Evolutionary conservation across 306 rosid genomes (phyloP).

Genomic region (Amphicarpaea edgeworthii): DNA sequence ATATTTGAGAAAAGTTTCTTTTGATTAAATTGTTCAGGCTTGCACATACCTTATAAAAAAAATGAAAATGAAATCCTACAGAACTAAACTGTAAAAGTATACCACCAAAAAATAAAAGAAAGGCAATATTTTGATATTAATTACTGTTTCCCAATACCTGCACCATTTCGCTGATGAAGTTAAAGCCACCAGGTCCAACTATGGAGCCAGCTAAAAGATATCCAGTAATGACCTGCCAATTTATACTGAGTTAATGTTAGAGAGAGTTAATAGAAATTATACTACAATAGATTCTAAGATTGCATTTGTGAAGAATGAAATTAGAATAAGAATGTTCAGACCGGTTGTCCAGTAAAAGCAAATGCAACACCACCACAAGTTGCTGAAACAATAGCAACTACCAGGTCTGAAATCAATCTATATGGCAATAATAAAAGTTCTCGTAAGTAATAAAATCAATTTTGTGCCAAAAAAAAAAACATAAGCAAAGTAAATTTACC

Average conservation of each 20-base stretch:
- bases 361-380: conserved; percentile 98
- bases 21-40: conserved; percentile 14
- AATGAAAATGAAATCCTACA: conserved; percentile 26
- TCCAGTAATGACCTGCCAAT: conserved; percentile 88
- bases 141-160: conserved; percentile 66
- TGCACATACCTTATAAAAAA: conserved; percentile 24
- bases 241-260: conserved; percentile 33
- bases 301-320: conserved; percentile 37
- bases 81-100: conserved; percentile 29
- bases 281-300: conserved; percentile 18
- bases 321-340: conserved; percentile 55
- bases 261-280: conserved; percentile 30
- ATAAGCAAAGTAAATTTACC: conserved; percentile 54
- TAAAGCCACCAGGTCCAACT: conserved; percentile 96
- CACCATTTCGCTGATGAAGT: conserved; percentile 97
- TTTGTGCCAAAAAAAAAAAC: conserved; percentile 5
- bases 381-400: conserved; percentile 95
- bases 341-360: conserved; percentile 99
- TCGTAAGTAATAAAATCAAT: conserved; percentile 39
- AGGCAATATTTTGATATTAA: background rate
- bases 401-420: conserved; percentile 94
- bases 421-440: conserved; percentile 42
- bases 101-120: background rate
- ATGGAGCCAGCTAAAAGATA: conserved; percentile 95
- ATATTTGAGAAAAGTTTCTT: conserved; percentile 36